phyloP scores from a whole-genome alignment of 805 yeast genomes.

The Blastobotrys robertii region DNA sequence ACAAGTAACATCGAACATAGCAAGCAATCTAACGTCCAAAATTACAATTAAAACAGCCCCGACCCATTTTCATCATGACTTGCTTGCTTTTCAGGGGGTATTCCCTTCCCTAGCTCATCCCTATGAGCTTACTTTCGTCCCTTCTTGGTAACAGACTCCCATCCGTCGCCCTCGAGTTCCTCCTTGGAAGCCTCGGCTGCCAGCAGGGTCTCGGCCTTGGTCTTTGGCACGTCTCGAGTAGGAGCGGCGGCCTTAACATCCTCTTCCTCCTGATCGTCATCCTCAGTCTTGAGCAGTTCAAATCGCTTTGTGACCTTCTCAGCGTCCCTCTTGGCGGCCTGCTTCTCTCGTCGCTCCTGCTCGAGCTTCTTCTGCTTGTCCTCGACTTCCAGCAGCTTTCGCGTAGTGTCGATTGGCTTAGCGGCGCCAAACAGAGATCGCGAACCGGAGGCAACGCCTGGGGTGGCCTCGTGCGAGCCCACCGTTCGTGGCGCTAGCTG shows the following conservation, averaged over 20 bases:
- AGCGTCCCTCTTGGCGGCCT: constrained; percentile 5
- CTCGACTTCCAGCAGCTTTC: constrained; percentile 57
- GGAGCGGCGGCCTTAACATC: constrained; percentile 3
- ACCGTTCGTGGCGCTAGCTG: constrained; percentile 30
- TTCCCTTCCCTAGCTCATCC: background rate
- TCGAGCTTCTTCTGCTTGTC: constrained; percentile 20
- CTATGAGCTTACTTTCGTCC: constrained; percentile 3
- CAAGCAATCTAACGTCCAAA: background rate
- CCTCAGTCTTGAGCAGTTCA: constrained; percentile 46
- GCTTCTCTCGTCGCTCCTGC: constrained; percentile 11
- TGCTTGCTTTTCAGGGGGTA: background rate
- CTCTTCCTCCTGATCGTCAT: constrained; percentile 17
- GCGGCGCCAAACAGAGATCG: constrained; percentile 68
- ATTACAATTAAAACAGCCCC: background rate
- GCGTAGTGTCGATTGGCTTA: constrained; percentile 70
- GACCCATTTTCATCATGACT: background rate
- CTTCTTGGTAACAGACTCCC: constrained; percentile 18
- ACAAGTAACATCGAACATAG: background rate
- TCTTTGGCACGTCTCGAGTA: constrained; percentile 7
- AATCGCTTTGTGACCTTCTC: constrained; percentile 16
- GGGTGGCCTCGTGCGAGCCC: constrained; percentile 10
- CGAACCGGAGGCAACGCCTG: constrained; percentile 27
- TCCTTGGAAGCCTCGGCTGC: constrained; percentile 13
- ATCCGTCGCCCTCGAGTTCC: constrained; percentile 16
- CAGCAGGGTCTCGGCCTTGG: constrained; percentile 10